Evolutionary conservation across 805 yeast species (phyloP).

Genomic region (Monosporozyma servazzii): DNA sequence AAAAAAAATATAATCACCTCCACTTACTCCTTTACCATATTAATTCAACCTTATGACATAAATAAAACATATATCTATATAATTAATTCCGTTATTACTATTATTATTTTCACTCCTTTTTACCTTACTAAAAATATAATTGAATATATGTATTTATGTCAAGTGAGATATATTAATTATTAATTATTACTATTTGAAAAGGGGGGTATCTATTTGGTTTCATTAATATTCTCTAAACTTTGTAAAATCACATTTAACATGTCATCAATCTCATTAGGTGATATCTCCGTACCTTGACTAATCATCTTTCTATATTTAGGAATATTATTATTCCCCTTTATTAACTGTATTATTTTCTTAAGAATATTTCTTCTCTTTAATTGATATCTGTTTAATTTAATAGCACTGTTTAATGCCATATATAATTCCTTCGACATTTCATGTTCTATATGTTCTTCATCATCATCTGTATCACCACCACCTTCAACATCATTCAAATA

Average conservation of each 20-base stretch:
- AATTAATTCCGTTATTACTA: neutral
- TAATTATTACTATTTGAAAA: neutral
- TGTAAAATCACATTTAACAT: slow-evolving; percentile 51
- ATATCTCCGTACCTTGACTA: slow-evolving; percentile 59
- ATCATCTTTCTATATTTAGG: slow-evolving; percentile 61
- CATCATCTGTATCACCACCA: slow-evolving; percentile 1
- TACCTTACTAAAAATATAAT: neutral
- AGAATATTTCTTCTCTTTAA: slow-evolving; percentile 32
- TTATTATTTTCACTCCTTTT: neutral
- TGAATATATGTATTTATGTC: neutral
- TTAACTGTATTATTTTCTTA: slow-evolving; percentile 26
- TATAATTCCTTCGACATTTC: neutral
- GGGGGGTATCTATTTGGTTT: neutral
- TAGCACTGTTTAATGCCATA: neutral
- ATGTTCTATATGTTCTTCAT: slow-evolving; percentile 6
- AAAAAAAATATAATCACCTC: neutral
- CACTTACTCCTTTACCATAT: neutral
- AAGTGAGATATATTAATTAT: too few relatives aligned
- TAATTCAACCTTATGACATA: neutral
- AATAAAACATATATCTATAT: neutral
- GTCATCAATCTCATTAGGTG: slow-evolving; percentile 57
- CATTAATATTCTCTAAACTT: slow-evolving; percentile 10
- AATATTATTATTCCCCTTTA: slow-evolving; percentile 42
- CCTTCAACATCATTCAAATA: neutral
- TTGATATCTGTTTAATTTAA: slow-evolving; percentile 37